phyloP scores from a whole-genome alignment of 176 grass and related monocot species.

The Musa itinerans region DNA sequence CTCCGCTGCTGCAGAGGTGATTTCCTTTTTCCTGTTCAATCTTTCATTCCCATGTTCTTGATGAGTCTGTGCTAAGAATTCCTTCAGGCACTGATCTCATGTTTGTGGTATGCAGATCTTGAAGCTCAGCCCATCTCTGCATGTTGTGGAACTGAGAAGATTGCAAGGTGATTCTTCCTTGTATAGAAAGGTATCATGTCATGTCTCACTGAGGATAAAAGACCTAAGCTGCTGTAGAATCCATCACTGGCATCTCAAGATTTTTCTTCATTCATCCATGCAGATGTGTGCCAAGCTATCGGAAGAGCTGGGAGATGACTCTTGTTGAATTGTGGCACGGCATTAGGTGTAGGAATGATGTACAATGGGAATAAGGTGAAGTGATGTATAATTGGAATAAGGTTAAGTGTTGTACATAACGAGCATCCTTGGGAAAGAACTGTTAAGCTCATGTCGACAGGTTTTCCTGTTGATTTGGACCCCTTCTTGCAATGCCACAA shows the following conservation, averaged over 20 bases:
- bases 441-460: too few relatives aligned
- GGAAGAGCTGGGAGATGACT: slow-evolving; percentile 31
- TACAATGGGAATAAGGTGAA: too few relatives aligned
- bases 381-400: too few relatives aligned
- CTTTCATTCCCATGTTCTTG: slow-evolving; percentile 1
- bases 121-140: slow-evolving; percentile 64
- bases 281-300: slow-evolving; percentile 62
- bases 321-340: neutral
- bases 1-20: slow-evolving; percentile 61
- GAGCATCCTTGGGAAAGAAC: neutral
- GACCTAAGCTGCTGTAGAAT: too few relatives aligned
- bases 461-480: too few relatives aligned
- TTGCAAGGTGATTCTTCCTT: slow-evolving; percentile 57
- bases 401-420: neutral
- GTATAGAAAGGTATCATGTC: slow-evolving; percentile 50
- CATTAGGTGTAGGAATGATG: too few relatives aligned
- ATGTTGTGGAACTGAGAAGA: slow-evolving; percentile 74
- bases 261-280: slow-evolving; percentile 13
- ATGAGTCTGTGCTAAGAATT: neutral
- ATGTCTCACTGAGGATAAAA: too few relatives aligned
- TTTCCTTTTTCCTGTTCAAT: slow-evolving; percentile 11
- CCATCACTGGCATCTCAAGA: neutral
- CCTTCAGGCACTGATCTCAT: slow-evolving; percentile 8
- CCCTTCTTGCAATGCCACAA: too few relatives aligned
- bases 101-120: slow-evolving; percentile 36